These are phyloP conservation scores for Myxozyma neotropica DNA, from an alignment of 805 yeast genomes.

Conservation along the genomic window DNA sequence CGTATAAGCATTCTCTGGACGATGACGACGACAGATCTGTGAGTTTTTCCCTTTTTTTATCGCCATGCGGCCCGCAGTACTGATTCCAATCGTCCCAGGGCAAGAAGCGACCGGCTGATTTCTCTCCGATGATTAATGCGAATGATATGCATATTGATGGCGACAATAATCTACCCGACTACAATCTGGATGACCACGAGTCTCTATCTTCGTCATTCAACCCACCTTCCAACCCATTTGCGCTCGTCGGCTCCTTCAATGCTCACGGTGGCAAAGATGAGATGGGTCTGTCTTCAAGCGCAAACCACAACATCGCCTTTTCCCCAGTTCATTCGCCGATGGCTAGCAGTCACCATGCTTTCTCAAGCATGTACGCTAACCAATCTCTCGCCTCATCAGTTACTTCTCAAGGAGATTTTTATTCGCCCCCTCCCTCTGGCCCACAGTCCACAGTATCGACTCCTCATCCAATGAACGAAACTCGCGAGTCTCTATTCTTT, in stretches of 20 bases:
- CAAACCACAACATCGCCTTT: constrained; percentile 24
- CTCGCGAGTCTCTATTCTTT: constrained; percentile 36
- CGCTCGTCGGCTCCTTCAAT: constrained; percentile 16
- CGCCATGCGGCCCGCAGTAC: background rate
- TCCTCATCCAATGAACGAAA: constrained; percentile 33
- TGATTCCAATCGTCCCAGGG: constrained; percentile 2
- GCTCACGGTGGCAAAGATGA: constrained; percentile 44
- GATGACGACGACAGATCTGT: constrained; percentile 32
- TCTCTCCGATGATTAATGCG: constrained; percentile 33
- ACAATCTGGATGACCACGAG: constrained; percentile 26
- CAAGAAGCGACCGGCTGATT: constrained; percentile 36
- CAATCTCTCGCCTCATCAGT: constrained; percentile 32
- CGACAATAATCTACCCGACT: constrained; percentile 44
- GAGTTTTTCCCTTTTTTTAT: background rate
- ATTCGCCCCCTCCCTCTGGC: constrained; percentile 37
- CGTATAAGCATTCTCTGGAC: constrained; percentile 18
- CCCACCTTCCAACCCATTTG: constrained; percentile 20
- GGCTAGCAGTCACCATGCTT: constrained; percentile 10
- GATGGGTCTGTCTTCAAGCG: constrained; percentile 34
- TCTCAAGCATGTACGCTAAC: constrained; percentile 15
- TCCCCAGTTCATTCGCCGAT: constrained; percentile 35
- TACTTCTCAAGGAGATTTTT: constrained; percentile 32
- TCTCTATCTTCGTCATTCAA: constrained; percentile 23
- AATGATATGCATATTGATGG: constrained; percentile 7
- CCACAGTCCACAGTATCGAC: constrained; percentile 35